A percentile compares a stretch with the other conserved stretches of the same genome.
Conservation (phyloP, 352 stramenopile species). For the Phytophthora megakarya region DNA sequence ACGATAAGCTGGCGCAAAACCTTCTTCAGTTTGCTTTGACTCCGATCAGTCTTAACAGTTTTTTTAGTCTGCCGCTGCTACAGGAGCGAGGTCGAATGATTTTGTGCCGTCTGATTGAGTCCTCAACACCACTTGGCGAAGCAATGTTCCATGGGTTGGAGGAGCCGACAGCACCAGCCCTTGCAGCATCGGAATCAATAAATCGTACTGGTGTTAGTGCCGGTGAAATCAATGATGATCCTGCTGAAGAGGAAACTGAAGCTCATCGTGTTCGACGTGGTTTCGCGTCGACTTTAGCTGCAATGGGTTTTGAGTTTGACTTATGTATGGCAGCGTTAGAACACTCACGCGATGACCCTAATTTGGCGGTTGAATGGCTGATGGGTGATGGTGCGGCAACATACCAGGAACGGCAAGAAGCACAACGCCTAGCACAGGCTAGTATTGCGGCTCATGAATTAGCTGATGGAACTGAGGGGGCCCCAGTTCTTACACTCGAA, state of each 20-base stretch:
- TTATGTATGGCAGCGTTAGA: conserved; percentile 86
- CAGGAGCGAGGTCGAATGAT: conserved; percentile 87
- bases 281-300: conserved; percentile 81
- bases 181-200: conserved; percentile 21
- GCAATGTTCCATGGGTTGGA: conserved; percentile 78
- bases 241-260: conserved; percentile 76
- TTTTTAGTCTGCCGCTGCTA: conserved; percentile 75
- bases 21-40: conserved; percentile 65
- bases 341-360: conserved; percentile 82
- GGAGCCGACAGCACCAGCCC: conserved; percentile 55
- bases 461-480: conserved; percentile 25
- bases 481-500: conserved; percentile 44
- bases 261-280: conserved; percentile 71
- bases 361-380: conserved; percentile 85
- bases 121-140: conserved; percentile 72
- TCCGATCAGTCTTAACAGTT: conserved; percentile 70
- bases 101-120: conserved; percentile 83
- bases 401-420: conserved; percentile 77
- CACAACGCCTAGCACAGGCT: conserved; percentile 53
- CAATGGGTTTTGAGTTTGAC: conserved; percentile 90
- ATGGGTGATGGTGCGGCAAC: conserved; percentile 75
- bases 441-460: conserved; percentile 42
- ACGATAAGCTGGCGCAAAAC: conserved; percentile 49
- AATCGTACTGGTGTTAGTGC: background rate
- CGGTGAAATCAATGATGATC: conserved; percentile 51